Conservation (phyloP, 73 alveolate genomes). For the Tetrahymena elliotti region DNA sequence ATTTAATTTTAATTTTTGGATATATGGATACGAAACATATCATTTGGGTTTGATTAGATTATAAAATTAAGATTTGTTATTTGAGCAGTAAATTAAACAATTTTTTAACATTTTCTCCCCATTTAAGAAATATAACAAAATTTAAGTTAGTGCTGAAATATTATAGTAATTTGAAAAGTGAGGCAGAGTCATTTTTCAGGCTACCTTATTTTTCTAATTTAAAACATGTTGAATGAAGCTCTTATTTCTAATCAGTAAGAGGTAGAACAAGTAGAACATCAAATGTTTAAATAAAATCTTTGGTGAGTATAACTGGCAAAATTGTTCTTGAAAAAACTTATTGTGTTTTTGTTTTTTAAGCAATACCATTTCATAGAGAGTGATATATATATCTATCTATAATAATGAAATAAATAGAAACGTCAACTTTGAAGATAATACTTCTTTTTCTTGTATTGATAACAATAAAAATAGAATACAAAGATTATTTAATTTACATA, state of each 20-base stretch:
- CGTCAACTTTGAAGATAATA: too few species aligned
- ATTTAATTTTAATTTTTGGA: too few species aligned
- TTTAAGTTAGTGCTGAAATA: background rate
- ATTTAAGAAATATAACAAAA: background rate
- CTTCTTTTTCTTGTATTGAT: too few species aligned
- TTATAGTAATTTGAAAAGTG: background rate
- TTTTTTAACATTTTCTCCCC: background rate
- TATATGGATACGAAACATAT: background rate
- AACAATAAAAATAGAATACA: too few species aligned
- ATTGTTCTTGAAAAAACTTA: background rate
- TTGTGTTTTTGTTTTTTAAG: background rate
- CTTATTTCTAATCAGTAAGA: background rate
- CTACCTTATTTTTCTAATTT: background rate
- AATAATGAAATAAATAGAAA: too few species aligned
- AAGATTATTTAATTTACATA: too few species aligned
- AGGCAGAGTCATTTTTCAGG: background rate
- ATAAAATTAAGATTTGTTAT: background rate
- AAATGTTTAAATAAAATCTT: background rate
- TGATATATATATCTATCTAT: too few species aligned
- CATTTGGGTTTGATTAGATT: background rate
- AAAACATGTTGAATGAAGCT: background rate
- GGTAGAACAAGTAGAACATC: background rate
- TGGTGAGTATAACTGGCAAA: background rate
- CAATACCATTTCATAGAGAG: background rate
- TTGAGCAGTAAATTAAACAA: background rate